phyloP scores from a whole-genome alignment of 495 filamentous ascomycete genomes.

The Apiosordaria backusii region DNA sequence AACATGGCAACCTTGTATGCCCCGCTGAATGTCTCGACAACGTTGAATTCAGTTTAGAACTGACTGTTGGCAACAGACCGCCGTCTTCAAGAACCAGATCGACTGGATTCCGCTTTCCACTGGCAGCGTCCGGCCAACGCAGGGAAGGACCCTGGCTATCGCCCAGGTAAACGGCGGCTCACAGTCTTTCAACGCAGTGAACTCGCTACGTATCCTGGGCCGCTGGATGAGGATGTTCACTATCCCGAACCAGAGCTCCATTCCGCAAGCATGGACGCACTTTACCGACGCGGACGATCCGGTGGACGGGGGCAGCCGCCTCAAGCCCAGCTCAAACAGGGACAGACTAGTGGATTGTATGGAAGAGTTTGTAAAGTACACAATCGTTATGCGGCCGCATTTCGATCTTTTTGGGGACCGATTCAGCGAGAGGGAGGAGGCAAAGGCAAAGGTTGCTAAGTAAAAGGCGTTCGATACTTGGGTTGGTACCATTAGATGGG shows the following conservation, averaged over 20 bases:
- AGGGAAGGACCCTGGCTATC: conserved; percentile 64
- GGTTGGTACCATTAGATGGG: too few relatives aligned
- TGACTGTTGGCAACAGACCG: conserved; percentile 43
- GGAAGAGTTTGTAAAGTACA: conserved; percentile 77
- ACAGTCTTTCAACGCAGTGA: conserved; percentile 74
- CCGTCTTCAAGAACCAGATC: conserved; percentile 72
- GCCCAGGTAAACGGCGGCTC: conserved; percentile 64
- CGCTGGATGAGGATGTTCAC: conserved; percentile 79
- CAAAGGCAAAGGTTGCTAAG: conserved; percentile 3
- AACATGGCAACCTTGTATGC: conserved; percentile 64
- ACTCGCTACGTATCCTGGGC: conserved; percentile 63
- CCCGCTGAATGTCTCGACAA: background rate
- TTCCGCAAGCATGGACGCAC: conserved; percentile 63
- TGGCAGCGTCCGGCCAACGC: conserved; percentile 63
- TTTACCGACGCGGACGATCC: conserved; percentile 46
- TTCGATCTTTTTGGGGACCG: conserved; percentile 62
- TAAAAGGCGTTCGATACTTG: too few relatives aligned
- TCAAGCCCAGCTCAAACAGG: conserved; percentile 60
- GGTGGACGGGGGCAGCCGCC: conserved; percentile 40
- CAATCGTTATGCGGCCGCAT: conserved; percentile 60
- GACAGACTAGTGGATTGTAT: conserved; percentile 70
- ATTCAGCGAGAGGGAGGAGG: conserved; percentile 52
- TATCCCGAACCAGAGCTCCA: conserved; percentile 65
- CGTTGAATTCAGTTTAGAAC: background rate
- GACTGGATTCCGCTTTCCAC: conserved; percentile 68